Conservation (phyloP, 2,329 filamentous ascomycete genomes). For the Curvularia verruculosa region DNA sequence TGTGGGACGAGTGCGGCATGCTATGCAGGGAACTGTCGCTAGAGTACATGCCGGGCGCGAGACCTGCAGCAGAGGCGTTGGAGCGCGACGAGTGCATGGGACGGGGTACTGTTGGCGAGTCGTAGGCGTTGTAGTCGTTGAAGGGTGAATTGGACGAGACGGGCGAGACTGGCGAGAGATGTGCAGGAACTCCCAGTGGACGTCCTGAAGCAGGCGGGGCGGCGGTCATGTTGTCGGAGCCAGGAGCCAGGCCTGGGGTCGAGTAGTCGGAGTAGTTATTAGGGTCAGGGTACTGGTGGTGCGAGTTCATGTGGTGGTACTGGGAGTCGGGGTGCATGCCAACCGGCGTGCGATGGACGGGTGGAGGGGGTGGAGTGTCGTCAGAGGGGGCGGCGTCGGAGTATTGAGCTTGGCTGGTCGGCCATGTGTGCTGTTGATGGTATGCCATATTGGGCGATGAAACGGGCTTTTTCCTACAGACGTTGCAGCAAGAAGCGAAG, state of each 20-base stretch:
- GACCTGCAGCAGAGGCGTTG: constrained; percentile 30
- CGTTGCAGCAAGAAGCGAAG: constrained; percentile 15
- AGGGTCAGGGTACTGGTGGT: constrained; percentile 24
- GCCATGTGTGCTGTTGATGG: constrained; percentile 29
- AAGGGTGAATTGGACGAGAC: constrained; percentile 30
- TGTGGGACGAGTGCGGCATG: too few relatives aligned
- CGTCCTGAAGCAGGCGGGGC: constrained; percentile 58
- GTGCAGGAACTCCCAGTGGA: constrained; percentile 31
- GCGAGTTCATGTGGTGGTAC: constrained; percentile 19
- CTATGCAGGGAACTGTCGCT: constrained; percentile 52
- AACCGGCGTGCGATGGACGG: constrained; percentile 39
- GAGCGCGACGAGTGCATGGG: constrained; percentile 34
- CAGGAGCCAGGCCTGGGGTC: constrained; percentile 56
- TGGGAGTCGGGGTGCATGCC: constrained; percentile 30
- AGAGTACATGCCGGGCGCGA: constrained; percentile 44
- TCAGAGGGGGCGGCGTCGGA: constrained; percentile 23
- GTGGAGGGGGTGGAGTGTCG: constrained; percentile 45
- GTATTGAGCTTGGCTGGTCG: constrained; percentile 28
- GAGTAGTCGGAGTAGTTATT: constrained; percentile 46
- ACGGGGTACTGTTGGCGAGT: constrained; percentile 26
- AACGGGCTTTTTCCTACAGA: constrained; percentile 9
- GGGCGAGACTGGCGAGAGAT: constrained; percentile 22
- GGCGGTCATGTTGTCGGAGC: constrained; percentile 66
- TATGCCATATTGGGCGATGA: constrained; percentile 25
- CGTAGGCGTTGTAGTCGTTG: constrained; percentile 34